These are phyloP conservation scores for Mycena crocata DNA, from an alignment of 768 basidiomycete species.

Conservation along the genomic window DNA sequence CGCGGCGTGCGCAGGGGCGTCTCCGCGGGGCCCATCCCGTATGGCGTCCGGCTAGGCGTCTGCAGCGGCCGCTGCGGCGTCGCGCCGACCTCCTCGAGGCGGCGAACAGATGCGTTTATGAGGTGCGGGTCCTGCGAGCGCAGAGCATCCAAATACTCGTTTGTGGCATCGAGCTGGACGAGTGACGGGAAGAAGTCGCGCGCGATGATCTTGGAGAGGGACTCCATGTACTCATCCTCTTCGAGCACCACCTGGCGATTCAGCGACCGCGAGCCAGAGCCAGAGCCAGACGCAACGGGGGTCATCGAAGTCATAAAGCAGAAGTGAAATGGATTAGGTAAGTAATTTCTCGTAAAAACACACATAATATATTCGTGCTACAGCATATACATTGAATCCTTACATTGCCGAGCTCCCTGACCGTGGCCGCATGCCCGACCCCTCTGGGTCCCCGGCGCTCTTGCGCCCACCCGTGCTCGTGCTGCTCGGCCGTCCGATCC, in stretches of 20 bases:
- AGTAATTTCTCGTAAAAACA: conserved; percentile 25
- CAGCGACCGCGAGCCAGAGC: conserved; percentile 64
- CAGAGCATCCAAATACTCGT: conserved; percentile 86
- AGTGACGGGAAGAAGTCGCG: conserved; percentile 98
- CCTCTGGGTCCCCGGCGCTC: conserved; percentile 42
- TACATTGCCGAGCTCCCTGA: conserved; percentile 39
- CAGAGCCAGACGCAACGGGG: conserved; percentile 23
- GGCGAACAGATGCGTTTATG: conserved; percentile 81
- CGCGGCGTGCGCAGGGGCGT: conserved; percentile 69
- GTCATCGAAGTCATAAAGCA: too few relatives aligned
- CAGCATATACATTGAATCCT: conserved; percentile 18
- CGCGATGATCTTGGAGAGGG: conserved; percentile 91
- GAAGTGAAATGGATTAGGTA: conserved; percentile 11
- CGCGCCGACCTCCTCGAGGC: conserved; percentile 69
- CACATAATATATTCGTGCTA: conserved; percentile 35
- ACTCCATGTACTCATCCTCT: conserved; percentile 95
- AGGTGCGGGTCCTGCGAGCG: conserved; percentile 79
- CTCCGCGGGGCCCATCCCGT: conserved; percentile 66
- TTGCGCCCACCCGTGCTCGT: conserved; percentile 44
- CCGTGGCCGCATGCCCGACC: conserved; percentile 44
- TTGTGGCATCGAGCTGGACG: conserved; percentile 88
- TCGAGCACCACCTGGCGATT: conserved; percentile 80
- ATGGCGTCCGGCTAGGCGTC: conserved; percentile 76
- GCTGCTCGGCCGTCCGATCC: conserved; percentile 56
- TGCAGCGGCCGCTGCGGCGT: conserved; percentile 60